phyloP scores from a whole-genome alignment of 805 yeast genomes.

The Kluyveromyces lactis region DNA sequence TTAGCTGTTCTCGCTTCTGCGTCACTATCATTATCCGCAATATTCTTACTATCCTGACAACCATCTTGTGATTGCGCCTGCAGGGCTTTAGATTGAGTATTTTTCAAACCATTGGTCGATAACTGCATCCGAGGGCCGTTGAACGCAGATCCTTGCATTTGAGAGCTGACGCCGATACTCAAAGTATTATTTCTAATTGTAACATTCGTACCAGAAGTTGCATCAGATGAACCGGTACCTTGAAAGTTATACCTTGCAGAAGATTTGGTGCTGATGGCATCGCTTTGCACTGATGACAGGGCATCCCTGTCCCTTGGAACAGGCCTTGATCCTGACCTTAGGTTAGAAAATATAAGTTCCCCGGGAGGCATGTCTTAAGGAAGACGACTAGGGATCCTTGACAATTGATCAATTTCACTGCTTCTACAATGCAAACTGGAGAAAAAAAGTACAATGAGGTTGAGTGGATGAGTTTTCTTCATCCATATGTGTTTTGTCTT shows the following conservation, averaged over 20 bases:
- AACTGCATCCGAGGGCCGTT: slow-evolving; percentile 2
- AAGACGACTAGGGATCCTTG: no score
- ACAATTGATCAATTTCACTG: no score
- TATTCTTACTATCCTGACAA: background rate
- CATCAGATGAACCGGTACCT: background rate
- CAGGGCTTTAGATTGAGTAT: background rate
- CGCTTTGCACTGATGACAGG: background rate
- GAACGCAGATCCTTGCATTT: background rate
- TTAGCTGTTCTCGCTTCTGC: slow-evolving; percentile 2
- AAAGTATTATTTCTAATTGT: slow-evolving; percentile 8
- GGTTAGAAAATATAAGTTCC: slow-evolving; percentile 1
- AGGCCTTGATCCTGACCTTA: slow-evolving; percentile 1
- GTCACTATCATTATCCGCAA: background rate
- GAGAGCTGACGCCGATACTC: slow-evolving; percentile 7
- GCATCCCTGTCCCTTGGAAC: background rate
- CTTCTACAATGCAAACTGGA: no score
- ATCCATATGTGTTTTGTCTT: no score
- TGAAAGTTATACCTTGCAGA: background rate
- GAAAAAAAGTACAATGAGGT: no score
- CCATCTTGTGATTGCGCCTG: background rate
- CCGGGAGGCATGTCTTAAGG: background rate
- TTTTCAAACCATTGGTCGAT: slow-evolving; percentile 2
- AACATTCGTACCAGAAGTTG: slow-evolving; percentile 4
- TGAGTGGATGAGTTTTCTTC: no score
- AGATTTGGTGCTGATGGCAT: background rate